Evolutionary conservation across 108 stramenopile species (phyloP), one percentile per base, ranked within the genome.

Genomic region (Nitzschia putrida): DNA sequence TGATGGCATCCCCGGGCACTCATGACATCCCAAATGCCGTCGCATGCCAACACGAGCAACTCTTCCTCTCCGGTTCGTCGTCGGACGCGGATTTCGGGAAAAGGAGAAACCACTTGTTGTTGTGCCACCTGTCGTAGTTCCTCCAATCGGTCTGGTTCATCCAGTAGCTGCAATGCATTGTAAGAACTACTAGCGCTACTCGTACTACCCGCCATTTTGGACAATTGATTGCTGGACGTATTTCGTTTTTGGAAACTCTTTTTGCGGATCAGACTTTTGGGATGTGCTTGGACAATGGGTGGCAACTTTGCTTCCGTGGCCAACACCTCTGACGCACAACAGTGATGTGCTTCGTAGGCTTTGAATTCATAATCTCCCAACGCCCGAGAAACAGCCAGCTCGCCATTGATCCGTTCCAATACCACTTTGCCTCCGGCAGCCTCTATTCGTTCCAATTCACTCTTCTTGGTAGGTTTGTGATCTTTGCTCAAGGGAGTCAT

Each of bases 1-100:
- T 85, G 61, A 18, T 86, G 83, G 39, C 93, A 93, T 47, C 91
- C 76, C 64, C 94, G 80, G 23, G 82, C 84, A 13, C 81, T 76
- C 40, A 89, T 38, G 9, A 96, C 94, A 71, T 99, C 98, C 98
- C 97, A 99, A 40, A 99, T 83, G 9, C 98, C 98, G 74, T 99
- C 98, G 57, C 96, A 91, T 0, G 93, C 96, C 12, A 99, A 40
- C 13, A 91, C 74, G 12, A 91, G 41, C 70, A 88, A 99, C 74
- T 95, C 87, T 70, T 98, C 95, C 16, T 64, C 60, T 11, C 55
- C 60, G 49, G 93, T 85, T 53, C 95, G 80, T 29, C 74, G 54
- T 12, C 84, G 70, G 1, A 92, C 83, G 3, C 84, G 38, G 68
- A 95, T 73, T 54, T 97, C 98, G 0, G 98, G 97, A 58, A 77